Evolutionary conservation across 805 yeast genomes (phyloP).

Genomic region (Candida yuanshanica): DNA sequence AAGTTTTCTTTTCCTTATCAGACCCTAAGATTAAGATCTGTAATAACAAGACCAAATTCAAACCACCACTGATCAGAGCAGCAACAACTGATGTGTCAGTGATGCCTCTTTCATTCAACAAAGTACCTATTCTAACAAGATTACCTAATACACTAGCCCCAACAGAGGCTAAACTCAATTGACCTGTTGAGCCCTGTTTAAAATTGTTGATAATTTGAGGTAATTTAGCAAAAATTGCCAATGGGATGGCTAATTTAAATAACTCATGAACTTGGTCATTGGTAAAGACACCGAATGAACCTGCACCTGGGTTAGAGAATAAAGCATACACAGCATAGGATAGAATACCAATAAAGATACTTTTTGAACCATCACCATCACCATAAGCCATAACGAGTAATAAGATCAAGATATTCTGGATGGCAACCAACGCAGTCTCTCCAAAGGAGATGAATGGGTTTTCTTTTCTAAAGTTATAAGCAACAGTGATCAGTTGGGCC

Average conservation of each 20-base stretch:
- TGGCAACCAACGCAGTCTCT: slow-evolving; percentile 29
- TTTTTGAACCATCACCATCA: slow-evolving; percentile 13
- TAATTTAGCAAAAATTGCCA: slow-evolving; percentile 30
- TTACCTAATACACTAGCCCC: slow-evolving; percentile 32
- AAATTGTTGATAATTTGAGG: slow-evolving; percentile 37
- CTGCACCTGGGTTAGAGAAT: slow-evolving; percentile 12
- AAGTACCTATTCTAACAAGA: slow-evolving; percentile 34
- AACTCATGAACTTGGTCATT: slow-evolving; percentile 18
- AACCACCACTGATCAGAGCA: slow-evolving; percentile 25
- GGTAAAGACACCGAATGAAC: slow-evolving; percentile 19
- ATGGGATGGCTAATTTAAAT: slow-evolving; percentile 31
- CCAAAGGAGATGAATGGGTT: slow-evolving; percentile 35
- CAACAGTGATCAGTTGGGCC: slow-evolving; percentile 27
- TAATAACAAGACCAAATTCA: slow-evolving; percentile 29
- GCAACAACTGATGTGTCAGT: slow-evolving; percentile 30
- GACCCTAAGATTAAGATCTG: slow-evolving; percentile 29
- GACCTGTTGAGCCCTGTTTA: slow-evolving; percentile 36
- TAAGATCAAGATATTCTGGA: slow-evolving; percentile 32
- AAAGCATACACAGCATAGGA: slow-evolving; percentile 14
- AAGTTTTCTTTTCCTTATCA: slow-evolving; percentile 11
- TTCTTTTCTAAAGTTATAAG: slow-evolving; percentile 31
- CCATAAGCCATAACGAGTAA: no score
- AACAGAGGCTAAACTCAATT: slow-evolving; percentile 32
- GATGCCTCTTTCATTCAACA: slow-evolving; percentile 28
- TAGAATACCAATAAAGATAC: slow-evolving; percentile 16